A percentile compares a stretch with the other conserved stretches of the same genome.
Evolutionary conservation across 306 rosid genomes (phyloP).

Genomic region (Luffa aegyptiaca): DNA sequence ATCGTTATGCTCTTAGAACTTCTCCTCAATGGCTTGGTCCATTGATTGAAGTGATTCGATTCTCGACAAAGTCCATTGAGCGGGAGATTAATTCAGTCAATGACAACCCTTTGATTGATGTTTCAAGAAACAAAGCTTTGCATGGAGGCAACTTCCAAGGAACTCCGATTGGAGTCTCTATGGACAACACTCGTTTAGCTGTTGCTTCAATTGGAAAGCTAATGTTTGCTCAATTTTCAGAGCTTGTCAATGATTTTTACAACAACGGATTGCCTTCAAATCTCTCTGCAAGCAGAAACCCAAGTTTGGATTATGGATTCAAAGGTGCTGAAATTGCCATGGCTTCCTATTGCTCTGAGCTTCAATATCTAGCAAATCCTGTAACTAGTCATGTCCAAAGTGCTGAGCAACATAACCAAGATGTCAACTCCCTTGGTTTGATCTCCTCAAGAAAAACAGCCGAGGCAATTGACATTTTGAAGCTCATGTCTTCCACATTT

Average conservation of each 20-base stretch:
- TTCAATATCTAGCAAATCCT: conserved; percentile 74
- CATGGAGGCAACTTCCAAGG: conserved; percentile 96
- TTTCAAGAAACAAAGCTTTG: conserved; percentile 82
- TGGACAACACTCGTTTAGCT: conserved; percentile 90
- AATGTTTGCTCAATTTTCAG: conserved; percentile 86
- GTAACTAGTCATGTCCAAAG: conserved; percentile 87
- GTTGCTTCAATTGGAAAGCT: conserved; percentile 81
- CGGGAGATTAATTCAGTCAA: conserved; percentile 85
- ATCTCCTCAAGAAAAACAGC: conserved; percentile 76
- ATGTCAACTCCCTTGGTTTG: conserved; percentile 78
- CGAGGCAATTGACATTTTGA: conserved; percentile 60
- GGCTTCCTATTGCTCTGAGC: conserved; percentile 86
- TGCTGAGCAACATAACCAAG: conserved; percentile 90
- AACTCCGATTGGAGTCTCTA: conserved; percentile 88
- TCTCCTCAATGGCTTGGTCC: conserved; percentile 98
- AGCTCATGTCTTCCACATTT: conserved; percentile 75
- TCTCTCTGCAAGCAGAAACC: conserved; percentile 62
- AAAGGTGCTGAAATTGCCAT: conserved; percentile 89
- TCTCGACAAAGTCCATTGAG: conserved; percentile 69
- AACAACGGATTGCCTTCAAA: conserved; percentile 83
- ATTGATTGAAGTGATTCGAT: conserved; percentile 66
- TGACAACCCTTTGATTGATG: conserved; percentile 86
- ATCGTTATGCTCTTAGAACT: conserved; percentile 73
- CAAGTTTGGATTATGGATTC: conserved; percentile 87
- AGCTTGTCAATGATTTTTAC: conserved; percentile 78